Evolutionary conservation across 73 alveolate species (phyloP), one percentile per base, ranked within the genome.

Genomic region (Effrenium voratum): DNA sequence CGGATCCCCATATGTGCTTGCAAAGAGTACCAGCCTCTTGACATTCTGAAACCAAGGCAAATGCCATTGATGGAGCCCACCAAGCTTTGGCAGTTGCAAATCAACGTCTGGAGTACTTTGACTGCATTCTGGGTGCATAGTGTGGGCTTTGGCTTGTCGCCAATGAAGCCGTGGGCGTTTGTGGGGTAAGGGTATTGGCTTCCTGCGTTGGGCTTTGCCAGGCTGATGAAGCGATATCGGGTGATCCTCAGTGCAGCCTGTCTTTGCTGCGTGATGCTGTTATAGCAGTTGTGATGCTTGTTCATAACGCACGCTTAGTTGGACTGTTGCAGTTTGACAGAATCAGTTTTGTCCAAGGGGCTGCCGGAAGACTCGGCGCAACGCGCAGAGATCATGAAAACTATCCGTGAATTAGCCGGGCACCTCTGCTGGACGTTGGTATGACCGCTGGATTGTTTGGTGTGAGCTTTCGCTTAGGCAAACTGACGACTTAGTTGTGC

Each of bases 181-280:
- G 32, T 5, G 4, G 38, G 41, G 4, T 28, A 3, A 6, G 0
- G 24, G 46, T 26, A 70, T 30, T 3, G 43, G 57, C 70, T 5
- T 36, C 15, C n/a, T 66, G 43, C 72, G 28, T 24, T 28, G 15
- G 6, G n/a, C 22, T 28, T 34, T 44, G 60, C 40, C 6, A 86
- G 94, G 94, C 46, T 86, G 94, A 59, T 86, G 94, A 86, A 86
- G 63, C 57, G 59, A 82, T 86, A 86, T 47, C 60, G 66, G 30
- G 66, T n/a, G 36, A 45, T 86, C 41, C 72, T 86, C 26, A 10
- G 36, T 26, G 94, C 63, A 19, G n/a, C 94, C n/a, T 43, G 60
- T 46, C 80, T 32, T 22, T 47, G 24, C 70, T 43, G 41, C 76
- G n/a, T n/a, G n/a, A n/a, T n/a, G n/a, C n/a, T n/a, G n/a, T n/a